Conservation (phyloP, 2,329 filamentous ascomycete species). For the Alternaria triticina region DNA sequence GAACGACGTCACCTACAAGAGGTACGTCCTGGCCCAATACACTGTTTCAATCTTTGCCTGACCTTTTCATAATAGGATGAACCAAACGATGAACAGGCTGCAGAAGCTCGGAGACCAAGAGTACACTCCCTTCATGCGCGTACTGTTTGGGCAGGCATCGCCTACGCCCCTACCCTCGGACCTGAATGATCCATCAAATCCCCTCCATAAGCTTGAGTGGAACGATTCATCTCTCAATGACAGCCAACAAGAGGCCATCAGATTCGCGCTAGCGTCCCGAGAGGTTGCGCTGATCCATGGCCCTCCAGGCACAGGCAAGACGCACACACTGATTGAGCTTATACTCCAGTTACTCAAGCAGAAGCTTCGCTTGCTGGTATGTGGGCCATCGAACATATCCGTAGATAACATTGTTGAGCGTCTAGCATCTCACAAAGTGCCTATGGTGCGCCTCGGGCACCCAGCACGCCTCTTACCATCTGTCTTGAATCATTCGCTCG, state of each 20-base stretch:
- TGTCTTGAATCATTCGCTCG: constrained; percentile 86
- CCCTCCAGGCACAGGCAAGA: constrained; percentile 95
- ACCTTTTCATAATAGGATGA: constrained; percentile 57
- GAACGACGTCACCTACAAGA: constrained; percentile 70
- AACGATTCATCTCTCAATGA: constrained; percentile 64
- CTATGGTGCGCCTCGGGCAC: constrained; percentile 89
- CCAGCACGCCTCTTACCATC: constrained; percentile 88
- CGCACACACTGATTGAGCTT: constrained; percentile 92
- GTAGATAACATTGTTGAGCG: constrained; percentile 98
- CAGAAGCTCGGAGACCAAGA: constrained; percentile 62
- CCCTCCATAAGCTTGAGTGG: constrained; percentile 58
- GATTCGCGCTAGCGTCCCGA: constrained; percentile 81
- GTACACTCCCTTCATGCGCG: constrained; percentile 64
- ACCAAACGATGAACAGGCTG: constrained; percentile 67
- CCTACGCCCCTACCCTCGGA: constrained; percentile 59
- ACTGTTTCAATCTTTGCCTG: neutral
- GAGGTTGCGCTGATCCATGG: constrained; percentile 93
- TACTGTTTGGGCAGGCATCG: constrained; percentile 65
- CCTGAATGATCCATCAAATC: constrained; percentile 48
- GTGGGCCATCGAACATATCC: constrained; percentile 93
- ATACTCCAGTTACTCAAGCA: constrained; percentile 86
- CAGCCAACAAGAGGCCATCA: constrained; percentile 68
- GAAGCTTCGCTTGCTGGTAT: constrained; percentile 81
- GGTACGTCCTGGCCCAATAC: constrained; percentile 49
- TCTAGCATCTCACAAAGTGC: constrained; percentile 80